These are phyloP conservation scores for Fusarium hostae DNA, from an alignment of 2,329 filamentous ascomycete genomes.

Conservation along the genomic window DNA sequence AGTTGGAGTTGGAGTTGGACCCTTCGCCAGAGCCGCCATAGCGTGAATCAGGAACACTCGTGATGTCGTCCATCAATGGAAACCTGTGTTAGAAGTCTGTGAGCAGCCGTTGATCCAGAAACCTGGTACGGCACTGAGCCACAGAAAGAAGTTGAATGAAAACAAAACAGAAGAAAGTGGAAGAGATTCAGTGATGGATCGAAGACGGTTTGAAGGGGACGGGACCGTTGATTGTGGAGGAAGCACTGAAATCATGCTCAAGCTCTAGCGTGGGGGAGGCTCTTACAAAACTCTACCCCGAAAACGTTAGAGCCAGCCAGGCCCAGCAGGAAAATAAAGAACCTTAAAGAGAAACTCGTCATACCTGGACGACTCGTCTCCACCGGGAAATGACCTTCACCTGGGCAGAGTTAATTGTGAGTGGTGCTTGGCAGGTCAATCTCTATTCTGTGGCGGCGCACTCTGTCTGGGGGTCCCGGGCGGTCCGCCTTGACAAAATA, in stretches of 20 bases:
- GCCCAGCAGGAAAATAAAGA: conserved; percentile 28
- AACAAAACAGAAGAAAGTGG: neutral
- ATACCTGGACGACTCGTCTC: conserved; percentile 20
- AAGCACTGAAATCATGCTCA: conserved; percentile 19
- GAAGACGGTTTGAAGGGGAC: conserved; percentile 6
- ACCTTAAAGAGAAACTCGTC: conserved; percentile 33
- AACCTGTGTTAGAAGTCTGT: neutral
- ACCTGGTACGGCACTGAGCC: conserved; percentile 3
- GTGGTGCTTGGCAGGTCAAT: conserved; percentile 34
- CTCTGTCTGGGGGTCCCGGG: neutral
- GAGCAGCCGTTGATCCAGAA: conserved; percentile 8
- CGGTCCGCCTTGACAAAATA: neutral
- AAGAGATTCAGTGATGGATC: neutral
- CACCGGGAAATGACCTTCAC: conserved; percentile 33
- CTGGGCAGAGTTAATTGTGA: conserved; percentile 23
- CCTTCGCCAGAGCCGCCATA: conserved; percentile 34
- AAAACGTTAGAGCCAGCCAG: conserved; percentile 22
- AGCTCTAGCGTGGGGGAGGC: conserved; percentile 16
- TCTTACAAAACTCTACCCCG: conserved; percentile 11
- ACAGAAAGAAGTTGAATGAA: neutral
- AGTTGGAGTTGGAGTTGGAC: conserved; percentile 24
- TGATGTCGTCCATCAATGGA: conserved; percentile 48
- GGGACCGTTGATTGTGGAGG: conserved; percentile 33
- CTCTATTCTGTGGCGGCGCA: conserved; percentile 16
- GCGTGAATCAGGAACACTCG: conserved; percentile 35